These are phyloP conservation scores for Chenopodium suecicum DNA, from an alignment of 148 eudicot species.

Conservation along the genomic window DNA sequence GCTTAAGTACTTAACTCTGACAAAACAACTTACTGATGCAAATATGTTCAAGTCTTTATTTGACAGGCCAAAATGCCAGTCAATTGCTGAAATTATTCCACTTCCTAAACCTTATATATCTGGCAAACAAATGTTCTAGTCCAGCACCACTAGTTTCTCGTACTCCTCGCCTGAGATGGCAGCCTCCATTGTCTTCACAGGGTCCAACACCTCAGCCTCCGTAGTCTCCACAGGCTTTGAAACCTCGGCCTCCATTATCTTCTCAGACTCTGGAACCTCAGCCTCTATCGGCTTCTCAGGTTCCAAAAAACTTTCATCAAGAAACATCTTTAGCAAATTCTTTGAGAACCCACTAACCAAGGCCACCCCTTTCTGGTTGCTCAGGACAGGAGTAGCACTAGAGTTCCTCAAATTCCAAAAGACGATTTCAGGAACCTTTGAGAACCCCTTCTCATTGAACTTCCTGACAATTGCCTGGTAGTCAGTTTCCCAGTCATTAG, in stretches of 20 bases:
- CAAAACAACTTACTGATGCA: too few species aligned
- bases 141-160: conserved; percentile 35
- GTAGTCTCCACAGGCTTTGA: not conserved
- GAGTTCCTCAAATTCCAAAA: conserved; percentile 55
- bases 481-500: conserved; percentile 28
- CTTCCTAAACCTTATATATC: too few species aligned
- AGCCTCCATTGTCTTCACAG: conserved; percentile 23
- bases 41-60: too few species aligned
- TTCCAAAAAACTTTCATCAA: conserved; percentile 24
- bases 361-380: conserved; percentile 40
- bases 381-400: conserved; percentile 39
- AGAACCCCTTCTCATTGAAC: conserved; percentile 28
- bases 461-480: conserved; percentile 28
- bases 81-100: too few species aligned
- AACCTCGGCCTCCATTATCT: conserved; percentile 13
- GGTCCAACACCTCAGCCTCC: not conserved
- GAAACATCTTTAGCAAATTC: conserved; percentile 42
- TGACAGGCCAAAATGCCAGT: too few species aligned
- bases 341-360: conserved; percentile 53
- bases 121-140: conserved; percentile 8
- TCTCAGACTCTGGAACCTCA: conserved; percentile 27
- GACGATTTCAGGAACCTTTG: conserved; percentile 30
- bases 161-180: conserved; percentile 50
- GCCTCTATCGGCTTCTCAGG: too few species aligned
- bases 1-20: too few species aligned